Conservation (phyloP, 495 filamentous ascomycete species). For the Trichoderma virens region DNA sequence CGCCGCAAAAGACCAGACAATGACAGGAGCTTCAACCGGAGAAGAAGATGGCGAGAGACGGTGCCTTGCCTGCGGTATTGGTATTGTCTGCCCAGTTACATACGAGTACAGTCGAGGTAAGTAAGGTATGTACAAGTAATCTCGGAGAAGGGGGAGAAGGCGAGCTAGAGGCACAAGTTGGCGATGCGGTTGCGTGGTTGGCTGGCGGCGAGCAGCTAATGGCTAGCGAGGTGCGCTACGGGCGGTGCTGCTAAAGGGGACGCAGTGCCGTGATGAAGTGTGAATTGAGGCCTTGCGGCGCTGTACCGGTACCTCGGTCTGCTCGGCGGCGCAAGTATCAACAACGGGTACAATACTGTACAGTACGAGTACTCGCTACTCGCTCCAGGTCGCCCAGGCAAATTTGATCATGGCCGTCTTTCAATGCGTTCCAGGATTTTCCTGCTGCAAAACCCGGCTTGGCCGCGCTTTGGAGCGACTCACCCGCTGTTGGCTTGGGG, state of each 20-base stretch:
- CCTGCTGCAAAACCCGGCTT: not conserved
- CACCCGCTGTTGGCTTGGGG: not conserved
- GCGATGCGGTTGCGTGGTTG: slow-evolving; percentile 2
- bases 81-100: too few species aligned
- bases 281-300: not conserved
- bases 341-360: too few species aligned
- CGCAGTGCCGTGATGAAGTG: not conserved
- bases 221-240: not conserved
- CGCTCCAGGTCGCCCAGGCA: too few species aligned
- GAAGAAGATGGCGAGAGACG: too few species aligned
- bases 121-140: not conserved
- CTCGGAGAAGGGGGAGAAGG: slow-evolving; percentile 1
- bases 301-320: not conserved
- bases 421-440: not conserved
- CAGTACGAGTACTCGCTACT: too few species aligned
- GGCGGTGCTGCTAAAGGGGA: not conserved
- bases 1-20: not conserved
- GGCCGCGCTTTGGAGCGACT: not conserved
- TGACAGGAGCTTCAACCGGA: not conserved
- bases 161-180: slow-evolving; percentile 1
- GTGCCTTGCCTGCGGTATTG: too few species aligned
- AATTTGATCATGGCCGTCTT: not conserved
- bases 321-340: too few species aligned
- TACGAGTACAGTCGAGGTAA: too few species aligned
- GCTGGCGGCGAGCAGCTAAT: not conserved